Evolutionary conservation across 164 flowering plant genomes (phyloP), one percentile per base, ranked within the genome.

Genomic region (Euptelea pleiosperma): DNA sequence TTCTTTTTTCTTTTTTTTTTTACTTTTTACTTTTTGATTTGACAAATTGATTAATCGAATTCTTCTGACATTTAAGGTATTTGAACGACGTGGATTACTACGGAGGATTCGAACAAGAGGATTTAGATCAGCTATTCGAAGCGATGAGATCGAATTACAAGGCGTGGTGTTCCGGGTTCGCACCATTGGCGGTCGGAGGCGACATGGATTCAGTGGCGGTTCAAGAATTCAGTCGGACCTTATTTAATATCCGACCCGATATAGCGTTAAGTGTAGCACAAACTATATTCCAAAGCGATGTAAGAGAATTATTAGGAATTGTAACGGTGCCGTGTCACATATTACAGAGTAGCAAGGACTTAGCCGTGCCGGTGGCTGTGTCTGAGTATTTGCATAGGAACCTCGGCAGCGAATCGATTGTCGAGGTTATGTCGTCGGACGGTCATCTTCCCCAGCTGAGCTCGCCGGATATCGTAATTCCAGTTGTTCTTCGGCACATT

Each of bases 381-480:
- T 59, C 84, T 11, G 82, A 77, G 64, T 80, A 68, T 55, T 70
- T 77, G 21, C 79, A 77, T 62, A 65, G 42, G 54, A 58, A 71
- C 52, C 70, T 79, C 9, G 73, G 74, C 29, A 58, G 75, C 24
- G 65, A 60, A 1, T 74, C 83, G 15, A 67, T 75, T 14, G 78
- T 80, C 1, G 84, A 80, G 62, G 73, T 77, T 21, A 68, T 75
- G 76, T 1, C 70, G 1, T 69, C 80, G 1, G 84, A 80, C 8
- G 84, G 84, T 0, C 84, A 80, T 58, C 69, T 80, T 19, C 84
- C 84, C 1, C 84, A 79, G 67, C 54, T 79, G 31, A 79, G 81
- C 67, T 77, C 76, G 14, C 84, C 84, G 12, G 84, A 75, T 29
- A 55, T 70, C 24, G 76, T 76, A 22, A 69, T 73, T 44, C 84